Percentiles rank a stretch among this genome's conserved stretches.
Evolutionary conservation across 345 rosid species (phyloP).

Genomic region (Pseudoturritis turrita): DNA sequence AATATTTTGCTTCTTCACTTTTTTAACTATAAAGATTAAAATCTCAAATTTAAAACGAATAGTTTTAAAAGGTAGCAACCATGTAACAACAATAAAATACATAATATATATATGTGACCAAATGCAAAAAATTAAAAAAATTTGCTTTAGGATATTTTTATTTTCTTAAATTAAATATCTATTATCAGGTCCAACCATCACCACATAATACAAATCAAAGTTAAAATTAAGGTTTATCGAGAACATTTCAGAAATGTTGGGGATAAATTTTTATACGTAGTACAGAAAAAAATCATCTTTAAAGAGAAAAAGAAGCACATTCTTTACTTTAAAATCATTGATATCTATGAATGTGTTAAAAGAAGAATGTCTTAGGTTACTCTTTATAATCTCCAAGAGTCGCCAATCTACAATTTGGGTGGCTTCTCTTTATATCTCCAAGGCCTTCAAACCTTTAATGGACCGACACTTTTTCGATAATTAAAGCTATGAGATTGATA

Average conservation of each 20-base stretch:
- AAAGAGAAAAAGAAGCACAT: slow-evolving; percentile 16
- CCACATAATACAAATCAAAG: not conserved
- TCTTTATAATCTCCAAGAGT: slow-evolving; percentile 35
- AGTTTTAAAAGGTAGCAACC: too few relatives aligned
- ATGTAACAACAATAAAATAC: too few relatives aligned
- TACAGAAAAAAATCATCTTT: not conserved
- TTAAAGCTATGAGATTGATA: slow-evolving; percentile 32
- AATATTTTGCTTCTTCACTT: too few relatives aligned
- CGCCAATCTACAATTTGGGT: slow-evolving; percentile 29
- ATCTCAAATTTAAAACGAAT: too few relatives aligned
- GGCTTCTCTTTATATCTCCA: slow-evolving; percentile 34
- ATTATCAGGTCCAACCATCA: not conserved
- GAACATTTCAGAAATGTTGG: not conserved
- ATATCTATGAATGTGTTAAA: slow-evolving; percentile 13
- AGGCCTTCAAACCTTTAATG: slow-evolving; percentile 25
- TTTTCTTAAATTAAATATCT: not conserved
- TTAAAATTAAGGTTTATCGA: not conserved
- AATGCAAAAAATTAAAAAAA: not conserved
- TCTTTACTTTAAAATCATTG: slow-evolving; percentile 17
- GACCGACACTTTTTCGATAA: slow-evolving; percentile 29
- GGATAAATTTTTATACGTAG: not conserved
- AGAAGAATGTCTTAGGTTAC: slow-evolving; percentile 29
- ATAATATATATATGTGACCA: not conserved
- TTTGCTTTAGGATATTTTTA: not conserved
- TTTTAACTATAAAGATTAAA: too few relatives aligned